A percentile compares a stretch with the other conserved stretches of the same genome.
These are phyloP conservation scores for Talaromyces sp. DNA, from an alignment of 2,329 filamentous ascomycete genomes.

Conservation along the genomic window DNA sequence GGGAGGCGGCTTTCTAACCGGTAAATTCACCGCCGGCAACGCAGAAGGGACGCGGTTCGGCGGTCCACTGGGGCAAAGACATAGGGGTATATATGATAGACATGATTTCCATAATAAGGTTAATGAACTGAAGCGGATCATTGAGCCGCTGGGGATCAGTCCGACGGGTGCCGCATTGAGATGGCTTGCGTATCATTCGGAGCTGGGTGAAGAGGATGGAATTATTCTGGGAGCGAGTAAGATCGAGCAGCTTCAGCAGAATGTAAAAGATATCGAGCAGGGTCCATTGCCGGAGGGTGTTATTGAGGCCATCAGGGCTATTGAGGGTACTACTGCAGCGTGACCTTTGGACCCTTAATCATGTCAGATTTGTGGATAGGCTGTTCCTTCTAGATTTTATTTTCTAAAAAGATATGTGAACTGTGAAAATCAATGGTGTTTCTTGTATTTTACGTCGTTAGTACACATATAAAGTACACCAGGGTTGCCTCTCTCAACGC, in stretches of 20 bases:
- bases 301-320: not conserved
- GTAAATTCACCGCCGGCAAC: constrained; percentile 28
- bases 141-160: constrained; percentile 9
- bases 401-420: not conserved
- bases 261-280: constrained; percentile 57
- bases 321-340: not conserved
- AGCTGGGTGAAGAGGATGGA: constrained; percentile 57
- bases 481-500: not conserved
- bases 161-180: constrained; percentile 54
- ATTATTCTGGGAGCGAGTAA: constrained; percentile 59
- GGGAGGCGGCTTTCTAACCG: constrained; percentile 37
- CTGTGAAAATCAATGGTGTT: not conserved
- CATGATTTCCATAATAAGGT: not conserved
- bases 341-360: too few species aligned
- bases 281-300: constrained; percentile 74
- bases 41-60: constrained; percentile 29
- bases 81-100: not conserved
- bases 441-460: not conserved
- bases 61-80: constrained; percentile 8
- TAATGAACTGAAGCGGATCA: not conserved
- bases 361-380: not conserved
- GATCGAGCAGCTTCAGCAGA: constrained; percentile 53
- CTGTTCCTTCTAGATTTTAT: not conserved
- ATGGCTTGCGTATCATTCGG: constrained; percentile 70
- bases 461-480: not conserved